Percentiles rank a stretch among this genome's conserved stretches.
Conservation (phyloP, 2,329 filamentous ascomycete genomes). For the Cytospora mali region DNA sequence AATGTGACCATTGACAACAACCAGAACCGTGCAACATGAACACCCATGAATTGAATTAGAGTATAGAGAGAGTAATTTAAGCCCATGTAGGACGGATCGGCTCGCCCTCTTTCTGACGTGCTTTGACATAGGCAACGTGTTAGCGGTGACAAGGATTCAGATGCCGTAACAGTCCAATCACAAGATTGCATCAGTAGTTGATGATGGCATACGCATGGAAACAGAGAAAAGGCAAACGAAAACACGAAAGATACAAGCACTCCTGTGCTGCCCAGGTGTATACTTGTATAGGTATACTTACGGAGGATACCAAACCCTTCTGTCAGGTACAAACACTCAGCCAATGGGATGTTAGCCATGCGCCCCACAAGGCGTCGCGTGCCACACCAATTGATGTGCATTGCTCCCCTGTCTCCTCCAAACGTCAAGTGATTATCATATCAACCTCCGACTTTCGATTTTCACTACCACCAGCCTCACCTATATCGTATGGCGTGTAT, state of each 20-base stretch:
- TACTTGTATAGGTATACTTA: conserved; percentile 36
- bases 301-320: conserved; percentile 33
- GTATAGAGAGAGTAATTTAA: too few relatives aligned
- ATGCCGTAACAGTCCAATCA: too few relatives aligned
- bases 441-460: background rate
- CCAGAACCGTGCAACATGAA: conserved; percentile 33
- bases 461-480: background rate
- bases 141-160: background rate
- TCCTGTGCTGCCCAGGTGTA: too few relatives aligned
- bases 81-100: background rate
- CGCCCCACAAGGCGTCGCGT: conserved; percentile 1
- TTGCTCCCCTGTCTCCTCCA: background rate
- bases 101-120: background rate
- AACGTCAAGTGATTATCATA: background rate
- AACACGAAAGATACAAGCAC: conserved; percentile 36
- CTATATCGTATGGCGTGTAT: conserved; percentile 9
- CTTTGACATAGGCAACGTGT: too few relatives aligned
- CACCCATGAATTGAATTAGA: conserved; percentile 20
- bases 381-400: conserved; percentile 6
- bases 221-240: conserved; percentile 35
- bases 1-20: conserved; percentile 29
- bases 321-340: background rate
- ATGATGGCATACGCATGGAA: conserved; percentile 38
- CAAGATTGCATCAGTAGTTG: background rate
- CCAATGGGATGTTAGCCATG: conserved; percentile 3